Evolutionary conservation across 306 rosid species (phyloP).

Genomic region (Cucurbita moschata): DNA sequence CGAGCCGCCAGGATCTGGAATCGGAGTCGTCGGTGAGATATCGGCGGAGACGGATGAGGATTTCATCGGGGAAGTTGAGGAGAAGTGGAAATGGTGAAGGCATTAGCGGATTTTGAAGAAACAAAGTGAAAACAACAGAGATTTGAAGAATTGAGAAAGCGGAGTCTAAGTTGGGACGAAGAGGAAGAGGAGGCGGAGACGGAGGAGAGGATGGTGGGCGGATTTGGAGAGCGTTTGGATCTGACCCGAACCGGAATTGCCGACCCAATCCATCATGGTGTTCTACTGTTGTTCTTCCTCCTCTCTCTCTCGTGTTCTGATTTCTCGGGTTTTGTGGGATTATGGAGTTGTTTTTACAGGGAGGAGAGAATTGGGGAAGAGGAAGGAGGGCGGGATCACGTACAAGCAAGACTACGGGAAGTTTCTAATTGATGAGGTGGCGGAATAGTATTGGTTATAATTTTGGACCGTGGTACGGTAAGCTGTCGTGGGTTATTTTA

Average conservation of each 20-base stretch:
- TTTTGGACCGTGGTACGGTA: background rate
- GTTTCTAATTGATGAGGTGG: background rate
- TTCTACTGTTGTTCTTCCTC: background rate
- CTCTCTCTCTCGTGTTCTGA: no score
- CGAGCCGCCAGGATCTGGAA: conserved; percentile 34
- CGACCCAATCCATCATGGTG: background rate
- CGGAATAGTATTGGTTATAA: background rate
- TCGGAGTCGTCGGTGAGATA: conserved; percentile 18
- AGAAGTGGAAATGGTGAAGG: background rate
- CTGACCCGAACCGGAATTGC: background rate
- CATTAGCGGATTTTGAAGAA: conserved; percentile 16
- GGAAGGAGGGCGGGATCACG: background rate
- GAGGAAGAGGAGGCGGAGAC: conserved; percentile 31
- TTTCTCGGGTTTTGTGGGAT: background rate
- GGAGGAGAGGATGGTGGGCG: conserved; percentile 30
- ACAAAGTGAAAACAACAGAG: background rate
- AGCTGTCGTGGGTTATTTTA: background rate
- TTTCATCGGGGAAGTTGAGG: conserved; percentile 26
- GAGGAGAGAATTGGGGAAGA: background rate
- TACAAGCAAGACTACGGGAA: background rate
- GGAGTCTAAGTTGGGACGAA: conserved; percentile 30
- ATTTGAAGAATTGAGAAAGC: background rate
- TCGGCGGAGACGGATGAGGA: conserved; percentile 19
- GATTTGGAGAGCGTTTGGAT: conserved; percentile 17
- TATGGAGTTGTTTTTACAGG: background rate